Evolutionary conservation across 202 grass and related monocot genomes (phyloP).

Genomic region (Cymbopogon flexuosus): DNA sequence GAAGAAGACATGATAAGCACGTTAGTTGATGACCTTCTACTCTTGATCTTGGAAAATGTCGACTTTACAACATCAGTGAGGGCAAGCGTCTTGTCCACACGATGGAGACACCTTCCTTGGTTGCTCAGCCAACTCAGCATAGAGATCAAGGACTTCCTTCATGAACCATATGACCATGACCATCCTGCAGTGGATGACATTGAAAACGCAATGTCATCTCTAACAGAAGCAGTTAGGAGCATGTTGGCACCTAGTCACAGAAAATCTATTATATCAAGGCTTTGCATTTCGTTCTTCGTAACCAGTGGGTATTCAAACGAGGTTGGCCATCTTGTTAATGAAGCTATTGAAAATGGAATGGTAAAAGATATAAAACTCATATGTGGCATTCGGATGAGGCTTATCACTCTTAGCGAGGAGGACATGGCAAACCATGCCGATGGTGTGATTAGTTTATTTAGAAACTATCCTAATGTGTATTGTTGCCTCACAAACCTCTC

Average conservation of each 20-base stretch:
- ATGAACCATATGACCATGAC: neutral
- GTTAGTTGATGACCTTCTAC: neutral
- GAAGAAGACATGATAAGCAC: neutral
- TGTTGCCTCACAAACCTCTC: neutral
- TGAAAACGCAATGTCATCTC: neutral
- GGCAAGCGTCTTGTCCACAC: neutral
- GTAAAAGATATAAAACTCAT: neutral
- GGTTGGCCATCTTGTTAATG: neutral
- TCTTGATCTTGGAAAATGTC: slow-evolving; percentile 1
- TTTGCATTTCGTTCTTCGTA: neutral
- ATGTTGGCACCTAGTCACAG: neutral
- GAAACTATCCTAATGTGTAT: neutral
- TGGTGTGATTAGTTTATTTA: neutral
- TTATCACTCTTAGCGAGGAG: neutral
- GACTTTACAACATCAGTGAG: neutral
- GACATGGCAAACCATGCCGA: slow-evolving; percentile 2
- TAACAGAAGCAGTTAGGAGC: neutral
- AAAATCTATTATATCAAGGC: neutral
- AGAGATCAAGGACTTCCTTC: neutral
- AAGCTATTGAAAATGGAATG: neutral
- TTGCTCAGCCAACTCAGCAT: neutral
- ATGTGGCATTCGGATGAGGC: neutral
- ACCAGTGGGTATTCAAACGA: neutral
- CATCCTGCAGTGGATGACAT: neutral
- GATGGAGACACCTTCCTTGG: neutral